phyloP scores from a whole-genome alignment of 257 asterid species.

The Capsicum rhomboideum region DNA sequence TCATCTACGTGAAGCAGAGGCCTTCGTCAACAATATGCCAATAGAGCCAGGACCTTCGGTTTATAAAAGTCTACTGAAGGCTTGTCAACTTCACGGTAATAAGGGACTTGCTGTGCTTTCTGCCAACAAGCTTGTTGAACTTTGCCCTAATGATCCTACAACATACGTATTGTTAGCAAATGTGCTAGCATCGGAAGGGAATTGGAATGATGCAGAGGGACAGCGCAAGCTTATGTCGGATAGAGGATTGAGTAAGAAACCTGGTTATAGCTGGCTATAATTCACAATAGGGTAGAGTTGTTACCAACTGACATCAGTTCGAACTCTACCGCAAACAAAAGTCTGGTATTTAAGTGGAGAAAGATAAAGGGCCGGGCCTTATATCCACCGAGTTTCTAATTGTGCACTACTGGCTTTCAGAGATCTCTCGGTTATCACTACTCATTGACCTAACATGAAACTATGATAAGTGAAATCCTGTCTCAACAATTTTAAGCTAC shows the following conservation, averaged over 20 bases:
- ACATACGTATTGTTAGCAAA: constrained; percentile 42
- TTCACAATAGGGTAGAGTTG: not conserved
- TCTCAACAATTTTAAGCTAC: not conserved
- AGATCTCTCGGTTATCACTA: not conserved
- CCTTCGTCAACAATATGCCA: constrained; percentile 43
- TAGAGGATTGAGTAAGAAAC: constrained; percentile 38
- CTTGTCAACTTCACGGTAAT: constrained; percentile 46
- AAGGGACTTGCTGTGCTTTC: constrained; percentile 37
- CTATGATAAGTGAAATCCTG: not conserved
- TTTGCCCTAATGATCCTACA: constrained; percentile 51
- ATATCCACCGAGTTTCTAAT: not conserved
- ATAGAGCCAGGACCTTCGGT: constrained; percentile 36
- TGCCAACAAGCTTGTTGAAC: constrained; percentile 44
- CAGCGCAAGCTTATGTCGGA: constrained; percentile 37
- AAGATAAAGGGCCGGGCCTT: not conserved
- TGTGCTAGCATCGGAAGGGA: constrained; percentile 51
- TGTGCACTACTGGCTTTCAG: not conserved
- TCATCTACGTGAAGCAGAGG: constrained; percentile 44
- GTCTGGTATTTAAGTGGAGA: not conserved
- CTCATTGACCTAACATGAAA: not conserved
- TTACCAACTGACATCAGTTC: not conserved
- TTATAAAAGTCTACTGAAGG: constrained; percentile 42
- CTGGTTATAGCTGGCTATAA: constrained; percentile 55
- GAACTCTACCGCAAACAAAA: not conserved
- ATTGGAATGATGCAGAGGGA: constrained; percentile 47